Evolutionary conservation across 371 early-diverging fungal species (phyloP), one percentile per base, ranked within the genome.

Genomic region (Syncephalastrum monosporum): DNA sequence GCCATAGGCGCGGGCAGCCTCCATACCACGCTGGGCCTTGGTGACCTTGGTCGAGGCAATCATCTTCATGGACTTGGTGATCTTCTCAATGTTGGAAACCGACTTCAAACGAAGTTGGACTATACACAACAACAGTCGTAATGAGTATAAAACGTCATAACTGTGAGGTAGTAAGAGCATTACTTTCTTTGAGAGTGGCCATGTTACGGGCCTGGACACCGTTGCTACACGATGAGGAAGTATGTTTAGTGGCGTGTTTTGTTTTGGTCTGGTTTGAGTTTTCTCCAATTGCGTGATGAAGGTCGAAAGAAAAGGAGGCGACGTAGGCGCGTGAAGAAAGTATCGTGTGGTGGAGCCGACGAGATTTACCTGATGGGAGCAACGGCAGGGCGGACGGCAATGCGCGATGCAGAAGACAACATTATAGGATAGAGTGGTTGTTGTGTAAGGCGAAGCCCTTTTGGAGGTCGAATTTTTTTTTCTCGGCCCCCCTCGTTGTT

Each of bases 31-130:
- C 83, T 96, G 96, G 46, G 99, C 97, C 80, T 92, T 91, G 69
- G 81, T 74, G 72, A 96, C 90, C 87, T 98, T 98, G 80, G 98
- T 98, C 47, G 98, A 95, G 58, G 99, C 98, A 96, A 98, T 98
- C 97, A 98, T 97, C 86, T 98, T 98, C 97, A 97, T 97, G 58
- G 98, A 98, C 82, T 97, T 96, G 58, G 99, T 98, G 78, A 98
- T 97, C 85, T 98, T 98, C 71, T 90, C 93, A 80, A 97, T 98
- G 89, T 94, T 97, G 68, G 88, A 85, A 63, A 98, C 89, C 63
- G 98, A 94, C 86, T 96, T 95, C 77, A 97, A 81, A 67, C 99
- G 96, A 64, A 90, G 76, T 74, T 94, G 94, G 80, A 97, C 96
- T 96, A 72, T 55, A 57, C 24, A 55, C 45, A 16, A 42, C 21